phyloP scores from a whole-genome alignment of 2,329 filamentous ascomycete genomes.

The Pyrenochaeta sp. region DNA sequence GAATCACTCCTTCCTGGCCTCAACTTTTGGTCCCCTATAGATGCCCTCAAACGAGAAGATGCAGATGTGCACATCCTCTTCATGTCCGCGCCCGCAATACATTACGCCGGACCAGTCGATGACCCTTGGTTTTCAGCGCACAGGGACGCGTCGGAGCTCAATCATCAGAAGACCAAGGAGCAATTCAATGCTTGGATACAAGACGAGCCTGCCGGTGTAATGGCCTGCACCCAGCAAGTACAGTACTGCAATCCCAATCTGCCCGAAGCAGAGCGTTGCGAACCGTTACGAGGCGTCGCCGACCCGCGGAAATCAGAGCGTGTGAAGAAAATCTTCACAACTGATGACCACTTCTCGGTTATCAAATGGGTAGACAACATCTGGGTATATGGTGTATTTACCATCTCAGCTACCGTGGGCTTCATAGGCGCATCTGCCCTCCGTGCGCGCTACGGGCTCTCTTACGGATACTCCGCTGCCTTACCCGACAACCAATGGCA shows the following conservation, averaged over 20 bases:
- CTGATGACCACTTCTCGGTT: conserved; percentile 1
- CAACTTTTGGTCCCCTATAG: conserved; percentile 29
- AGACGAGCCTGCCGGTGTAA: conserved; percentile 30
- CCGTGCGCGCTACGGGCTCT: conserved; percentile 17
- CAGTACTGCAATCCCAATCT: conserved; percentile 46
- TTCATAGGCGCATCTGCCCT: conserved; percentile 19
- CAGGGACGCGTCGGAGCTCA: background rate
- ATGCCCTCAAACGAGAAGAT: conserved; percentile 36
- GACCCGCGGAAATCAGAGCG: conserved; percentile 6
- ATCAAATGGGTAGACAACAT: conserved; percentile 13
- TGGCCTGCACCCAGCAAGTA: conserved; percentile 47
- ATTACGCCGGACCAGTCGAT: conserved; percentile 30
- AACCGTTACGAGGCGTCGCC: conserved; percentile 22
- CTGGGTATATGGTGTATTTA: conserved; percentile 7
- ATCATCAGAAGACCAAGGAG: conserved; percentile 5
- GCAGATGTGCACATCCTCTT: conserved; percentile 46
- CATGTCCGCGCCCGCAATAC: conserved; percentile 37
- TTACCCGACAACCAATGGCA: conserved; percentile 49
- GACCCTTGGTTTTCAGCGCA: conserved; percentile 47
- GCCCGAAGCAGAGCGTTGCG: conserved; percentile 23
- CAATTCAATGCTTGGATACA: conserved; percentile 15
- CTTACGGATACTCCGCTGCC: conserved; percentile 16
- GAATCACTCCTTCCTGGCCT: background rate
- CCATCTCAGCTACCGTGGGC: conserved; percentile 8
- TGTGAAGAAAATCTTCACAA: conserved; percentile 8